A percentile compares a stretch with the other conserved stretches of the same genome.
Conservation (phyloP, 1,284 basidiomycete genomes). For the Porodaedalea pini region DNA sequence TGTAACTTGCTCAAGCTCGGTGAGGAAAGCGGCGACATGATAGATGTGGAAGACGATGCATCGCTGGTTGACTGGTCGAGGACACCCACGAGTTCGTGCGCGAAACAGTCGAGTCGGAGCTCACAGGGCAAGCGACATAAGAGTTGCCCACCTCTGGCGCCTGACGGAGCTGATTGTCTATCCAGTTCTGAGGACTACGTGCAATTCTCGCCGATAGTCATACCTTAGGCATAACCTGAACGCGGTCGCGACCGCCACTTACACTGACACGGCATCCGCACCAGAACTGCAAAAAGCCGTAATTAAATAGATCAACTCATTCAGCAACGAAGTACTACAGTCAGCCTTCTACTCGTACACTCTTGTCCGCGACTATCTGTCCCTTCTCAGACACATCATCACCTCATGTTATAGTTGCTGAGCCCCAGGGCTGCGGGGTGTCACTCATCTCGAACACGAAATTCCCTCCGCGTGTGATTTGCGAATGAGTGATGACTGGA, state of each 20-base stretch:
- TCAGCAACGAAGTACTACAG: too few relatives aligned
- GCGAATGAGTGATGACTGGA: conserved; percentile 50
- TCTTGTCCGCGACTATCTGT: neutral
- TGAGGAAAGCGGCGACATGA: conserved; percentile 37
- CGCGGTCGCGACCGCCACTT: too few relatives aligned
- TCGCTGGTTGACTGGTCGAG: conserved; percentile 47
- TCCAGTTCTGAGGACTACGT: neutral
- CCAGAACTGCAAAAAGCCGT: too few relatives aligned
- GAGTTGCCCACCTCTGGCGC: conserved; percentile 32
- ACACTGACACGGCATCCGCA: too few relatives aligned
- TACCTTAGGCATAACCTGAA: too few relatives aligned
- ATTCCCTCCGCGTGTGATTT: conserved; percentile 53
- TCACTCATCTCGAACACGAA: conserved; percentile 67
- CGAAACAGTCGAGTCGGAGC: conserved; percentile 36
- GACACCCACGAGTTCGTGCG: conserved; percentile 56
- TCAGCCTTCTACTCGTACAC: neutral
- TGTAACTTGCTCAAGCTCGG: conserved; percentile 40
- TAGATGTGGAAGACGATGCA: conserved; percentile 33
- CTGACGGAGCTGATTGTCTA: conserved; percentile 16
- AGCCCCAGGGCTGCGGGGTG: conserved; percentile 40
- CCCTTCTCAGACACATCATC: too few relatives aligned
- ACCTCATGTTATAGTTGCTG: conserved; percentile 33
- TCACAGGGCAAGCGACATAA: conserved; percentile 29
- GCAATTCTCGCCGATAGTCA: conserved; percentile 4
- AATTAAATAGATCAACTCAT: too few relatives aligned